These are phyloP conservation scores for Colletotrichum cuscutae DNA, from an alignment of 2,329 filamentous ascomycete genomes.

Conservation along the genomic window DNA sequence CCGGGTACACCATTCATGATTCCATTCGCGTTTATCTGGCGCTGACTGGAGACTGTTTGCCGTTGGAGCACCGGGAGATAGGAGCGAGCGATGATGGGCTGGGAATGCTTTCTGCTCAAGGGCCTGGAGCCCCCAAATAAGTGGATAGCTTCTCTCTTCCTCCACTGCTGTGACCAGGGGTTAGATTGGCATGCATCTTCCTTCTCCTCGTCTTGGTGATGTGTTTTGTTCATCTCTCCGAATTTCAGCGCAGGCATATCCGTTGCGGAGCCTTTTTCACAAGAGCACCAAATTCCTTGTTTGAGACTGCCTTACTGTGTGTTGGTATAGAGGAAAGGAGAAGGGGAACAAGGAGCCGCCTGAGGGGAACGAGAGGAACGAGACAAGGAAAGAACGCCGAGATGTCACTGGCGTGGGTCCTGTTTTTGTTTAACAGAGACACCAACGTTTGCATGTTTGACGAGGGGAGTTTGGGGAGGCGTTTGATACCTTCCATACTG, in stretches of 20 bases:
- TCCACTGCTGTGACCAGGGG: background rate
- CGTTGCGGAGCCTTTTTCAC: background rate
- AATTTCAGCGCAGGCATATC: background rate
- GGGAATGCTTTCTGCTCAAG: background rate
- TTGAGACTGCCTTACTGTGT: too few species aligned
- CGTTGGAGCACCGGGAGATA: background rate
- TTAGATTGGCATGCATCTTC: background rate
- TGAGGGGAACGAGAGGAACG: background rate
- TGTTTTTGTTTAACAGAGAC: constrained; percentile 3
- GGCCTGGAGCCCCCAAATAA: background rate
- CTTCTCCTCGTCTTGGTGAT: background rate
- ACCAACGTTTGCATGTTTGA: constrained; percentile 4
- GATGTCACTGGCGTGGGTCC: background rate
- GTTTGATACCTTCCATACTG: background rate
- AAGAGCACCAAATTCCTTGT: background rate
- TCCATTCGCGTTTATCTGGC: background rate
- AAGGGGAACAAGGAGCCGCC: background rate
- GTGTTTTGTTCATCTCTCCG: background rate
- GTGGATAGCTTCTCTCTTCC: background rate
- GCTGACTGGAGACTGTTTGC: background rate
- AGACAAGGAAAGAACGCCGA: background rate
- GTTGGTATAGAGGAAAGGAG: background rate
- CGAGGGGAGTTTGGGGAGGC: background rate
- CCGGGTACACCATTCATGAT: background rate
- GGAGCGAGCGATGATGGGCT: background rate